Evolutionary conservation across 176 grass and related monocot genomes (phyloP).

Genomic region (Tuctoria greenei): DNA sequence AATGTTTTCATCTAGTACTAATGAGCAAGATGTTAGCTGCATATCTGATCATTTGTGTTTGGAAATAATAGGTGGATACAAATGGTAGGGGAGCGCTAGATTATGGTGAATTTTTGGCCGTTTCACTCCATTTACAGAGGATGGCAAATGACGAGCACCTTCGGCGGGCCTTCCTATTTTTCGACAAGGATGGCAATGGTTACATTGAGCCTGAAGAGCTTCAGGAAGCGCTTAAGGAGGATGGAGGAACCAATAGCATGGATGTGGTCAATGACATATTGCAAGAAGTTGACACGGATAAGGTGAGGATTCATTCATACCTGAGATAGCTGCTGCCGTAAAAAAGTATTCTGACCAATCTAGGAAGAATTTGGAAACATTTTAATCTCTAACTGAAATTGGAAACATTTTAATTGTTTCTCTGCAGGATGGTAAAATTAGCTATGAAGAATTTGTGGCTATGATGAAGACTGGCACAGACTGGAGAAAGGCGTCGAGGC

Average conservation of each 20-base stretch:
- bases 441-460: slow-evolving; percentile 72
- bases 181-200: slow-evolving; percentile 75
- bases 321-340: background rate
- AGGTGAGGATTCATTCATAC: slow-evolving; percentile 45
- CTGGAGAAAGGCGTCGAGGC: slow-evolving; percentile 82
- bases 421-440: slow-evolving; percentile 84
- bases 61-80: slow-evolving; percentile 60
- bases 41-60: slow-evolving; percentile 27
- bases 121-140: slow-evolving; percentile 84
- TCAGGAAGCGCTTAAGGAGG: slow-evolving; percentile 58
- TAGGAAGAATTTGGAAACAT: background rate
- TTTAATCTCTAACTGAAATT: background rate
- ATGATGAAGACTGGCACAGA: slow-evolving; percentile 97
- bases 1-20: slow-evolving; percentile 1
- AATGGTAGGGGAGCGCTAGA: slow-evolving; percentile 73
- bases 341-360: background rate
- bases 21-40: background rate
- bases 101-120: slow-evolving; percentile 87
- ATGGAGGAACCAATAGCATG: slow-evolving; percentile 52
- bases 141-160: slow-evolving; percentile 88
- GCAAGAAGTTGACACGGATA: slow-evolving; percentile 80
- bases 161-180: slow-evolving; percentile 71
- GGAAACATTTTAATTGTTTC: slow-evolving; percentile 2
- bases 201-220: slow-evolving; percentile 84
- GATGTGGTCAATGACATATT: slow-evolving; percentile 78